Evolutionary conservation across 169 alveolate species (phyloP), one percentile per base, ranked within the genome.

Genomic region (Cryptosporidium xiaoi): DNA sequence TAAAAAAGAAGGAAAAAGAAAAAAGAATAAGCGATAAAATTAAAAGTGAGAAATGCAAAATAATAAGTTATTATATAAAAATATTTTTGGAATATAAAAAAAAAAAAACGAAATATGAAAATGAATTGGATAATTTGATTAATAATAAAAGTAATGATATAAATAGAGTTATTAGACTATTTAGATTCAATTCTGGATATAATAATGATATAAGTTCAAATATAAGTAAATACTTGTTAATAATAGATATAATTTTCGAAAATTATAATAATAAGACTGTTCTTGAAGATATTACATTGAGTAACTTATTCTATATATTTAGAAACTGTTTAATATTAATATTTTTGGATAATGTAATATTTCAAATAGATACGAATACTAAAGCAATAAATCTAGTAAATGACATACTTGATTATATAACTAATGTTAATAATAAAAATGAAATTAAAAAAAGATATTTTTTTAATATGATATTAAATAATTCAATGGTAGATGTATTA

Each of bases 1-100:
- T 12, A 34, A 56, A 62, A 33, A 77, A 60, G 36, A 77, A 62
- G 20, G 77, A 77, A 48, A 77, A 77, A 44, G 87, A 77, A 24
- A 77, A 48, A 24, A 56, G 87, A 53, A 56, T 40, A 56, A 36
- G 15, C 29, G 71, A 60, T 27, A 77, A 31, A 24, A 31, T 34
- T 15, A 56, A 48, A 24, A 44, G 50, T 20, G 64, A 62, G 12
- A 77, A 60, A 27, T n/a, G 44, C 8, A 77, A 77, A n/a, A 12
- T 77, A 29, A 56, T 77, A 20, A 40, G 40, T n/a, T 48, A 62
- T 20, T 60, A 60, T 48, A n/a, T 46, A 20, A 1, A 34, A 29
- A 4, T 46, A 12, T 40, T 34, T n/a, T 40, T 34, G 18, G 18
- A 2, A 2, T 53, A 55, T 34, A 69, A 69, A 13, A 27, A 12